Evolutionary conservation across 2,329 filamentous ascomycete species (phyloP).

Genomic region (Phaeophleospora eucalypticola): DNA sequence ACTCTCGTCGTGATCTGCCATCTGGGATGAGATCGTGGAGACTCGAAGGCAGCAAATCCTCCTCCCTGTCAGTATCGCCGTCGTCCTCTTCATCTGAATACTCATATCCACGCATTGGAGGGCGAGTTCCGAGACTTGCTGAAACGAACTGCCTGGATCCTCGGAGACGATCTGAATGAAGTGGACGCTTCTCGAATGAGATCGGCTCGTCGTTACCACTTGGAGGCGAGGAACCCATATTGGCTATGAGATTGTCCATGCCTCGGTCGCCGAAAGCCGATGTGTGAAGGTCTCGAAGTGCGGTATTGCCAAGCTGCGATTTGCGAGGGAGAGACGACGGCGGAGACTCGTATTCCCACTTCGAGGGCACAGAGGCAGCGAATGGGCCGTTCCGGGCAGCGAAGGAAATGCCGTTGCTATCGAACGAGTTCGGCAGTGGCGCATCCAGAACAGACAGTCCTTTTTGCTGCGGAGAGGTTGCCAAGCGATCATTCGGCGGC

Average conservation of each 20-base stretch:
- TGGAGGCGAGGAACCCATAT: slow-evolving; percentile 55
- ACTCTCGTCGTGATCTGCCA: slow-evolving; percentile 57
- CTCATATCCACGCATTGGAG: slow-evolving; percentile 32
- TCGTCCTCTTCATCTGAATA: slow-evolving; percentile 54
- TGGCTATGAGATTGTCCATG: slow-evolving; percentile 35
- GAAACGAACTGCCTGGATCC: slow-evolving; percentile 54
- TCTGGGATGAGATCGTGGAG: slow-evolving; percentile 61
- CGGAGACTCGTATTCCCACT: slow-evolving; percentile 84
- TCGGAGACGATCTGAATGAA: slow-evolving; percentile 62
- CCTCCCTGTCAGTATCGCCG: slow-evolving; percentile 69
- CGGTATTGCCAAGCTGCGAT: slow-evolving; percentile 31
- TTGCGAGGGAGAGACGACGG: slow-evolving; percentile 60
- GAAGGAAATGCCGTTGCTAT: slow-evolving; percentile 91
- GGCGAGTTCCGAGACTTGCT: slow-evolving; percentile 52
- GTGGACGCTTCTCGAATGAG: slow-evolving; percentile 61
- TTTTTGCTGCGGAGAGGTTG: slow-evolving; percentile 63
- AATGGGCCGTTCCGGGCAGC: slow-evolving; percentile 86
- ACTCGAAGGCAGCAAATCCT: slow-evolving; percentile 77
- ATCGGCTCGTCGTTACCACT: slow-evolving; percentile 62
- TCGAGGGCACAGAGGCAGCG: slow-evolving; percentile 86
- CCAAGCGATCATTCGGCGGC: slow-evolving; percentile 70
- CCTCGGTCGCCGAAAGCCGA: slow-evolving; percentile 64
- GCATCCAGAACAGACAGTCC: slow-evolving; percentile 91
- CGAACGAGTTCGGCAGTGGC: slow-evolving; percentile 88
- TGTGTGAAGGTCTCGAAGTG: slow-evolving; percentile 58